These are phyloP conservation scores for Globisporangium polare DNA, from an alignment of 352 stramenopile species.

Conservation along the genomic window DNA sequence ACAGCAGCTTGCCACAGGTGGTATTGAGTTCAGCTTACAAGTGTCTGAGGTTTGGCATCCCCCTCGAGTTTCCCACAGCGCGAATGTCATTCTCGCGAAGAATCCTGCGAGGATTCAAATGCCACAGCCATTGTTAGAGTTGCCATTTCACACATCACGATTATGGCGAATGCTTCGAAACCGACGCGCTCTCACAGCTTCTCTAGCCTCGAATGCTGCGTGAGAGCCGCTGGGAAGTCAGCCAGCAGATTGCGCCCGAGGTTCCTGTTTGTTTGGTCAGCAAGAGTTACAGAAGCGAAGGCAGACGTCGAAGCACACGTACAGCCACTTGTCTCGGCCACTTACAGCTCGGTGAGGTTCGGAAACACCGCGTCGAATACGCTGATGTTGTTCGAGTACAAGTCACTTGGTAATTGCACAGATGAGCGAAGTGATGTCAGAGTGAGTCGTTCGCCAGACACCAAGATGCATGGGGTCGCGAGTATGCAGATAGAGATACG, in stretches of 20 bases:
- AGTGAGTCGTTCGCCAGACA: background rate
- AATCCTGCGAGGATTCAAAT: background rate
- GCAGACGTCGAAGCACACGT: background rate
- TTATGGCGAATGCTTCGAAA: background rate
- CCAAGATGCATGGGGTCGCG: background rate
- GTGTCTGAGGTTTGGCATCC: background rate
- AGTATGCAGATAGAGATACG: background rate
- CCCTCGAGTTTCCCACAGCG: background rate
- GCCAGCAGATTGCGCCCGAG: background rate
- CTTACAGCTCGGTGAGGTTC: background rate
- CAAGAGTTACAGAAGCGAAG: background rate
- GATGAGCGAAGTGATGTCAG: background rate
- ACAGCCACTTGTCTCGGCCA: background rate
- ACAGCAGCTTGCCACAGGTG: background rate
- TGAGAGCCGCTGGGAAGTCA: background rate
- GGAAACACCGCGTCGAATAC: slow-evolving; percentile 7
- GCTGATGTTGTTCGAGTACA: slow-evolving; percentile 10
- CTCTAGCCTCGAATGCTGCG: background rate
- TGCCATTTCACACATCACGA: background rate
- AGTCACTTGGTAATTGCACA: background rate
- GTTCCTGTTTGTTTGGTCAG: background rate
- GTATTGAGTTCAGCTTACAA: slow-evolving; percentile 1
- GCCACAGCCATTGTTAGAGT: background rate
- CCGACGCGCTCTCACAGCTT: background rate
- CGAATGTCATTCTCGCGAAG: background rate